phyloP scores from a whole-genome alignment of 1,139 yeast genomes.

The Pneumocystis wakefieldiae region DNA sequence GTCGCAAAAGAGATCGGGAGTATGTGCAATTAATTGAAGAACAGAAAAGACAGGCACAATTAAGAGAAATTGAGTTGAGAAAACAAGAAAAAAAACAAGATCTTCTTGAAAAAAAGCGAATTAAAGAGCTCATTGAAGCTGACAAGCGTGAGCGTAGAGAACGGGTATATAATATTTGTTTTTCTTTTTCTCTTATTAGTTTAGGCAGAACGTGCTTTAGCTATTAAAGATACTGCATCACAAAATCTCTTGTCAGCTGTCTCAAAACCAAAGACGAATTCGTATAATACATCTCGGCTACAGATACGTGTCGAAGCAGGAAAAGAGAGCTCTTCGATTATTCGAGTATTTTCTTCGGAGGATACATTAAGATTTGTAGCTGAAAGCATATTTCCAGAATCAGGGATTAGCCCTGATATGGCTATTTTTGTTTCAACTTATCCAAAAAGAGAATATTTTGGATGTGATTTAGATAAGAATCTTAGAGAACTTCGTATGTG shows the following conservation, averaged over 20 bases:
- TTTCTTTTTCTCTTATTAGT: conserved; percentile 5
- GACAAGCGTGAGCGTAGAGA: conserved; percentile 24
- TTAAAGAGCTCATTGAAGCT: conserved; percentile 26
- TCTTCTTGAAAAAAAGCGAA: conserved; percentile 23
- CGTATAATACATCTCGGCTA: conserved; percentile 22
- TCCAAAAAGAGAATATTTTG: conserved; percentile 20
- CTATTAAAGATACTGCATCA: conserved; percentile 8
- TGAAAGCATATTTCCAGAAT: conserved; percentile 16
- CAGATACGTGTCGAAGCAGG: conserved; percentile 22
- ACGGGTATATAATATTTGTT: conserved; percentile 9
- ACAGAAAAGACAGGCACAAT: conserved; percentile 23
- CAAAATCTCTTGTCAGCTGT: conserved; percentile 13
- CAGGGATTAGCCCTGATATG: conserved; percentile 16
- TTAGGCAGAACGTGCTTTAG: conserved; percentile 8
- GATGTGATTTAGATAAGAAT: conserved; percentile 12
- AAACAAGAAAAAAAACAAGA: conserved; percentile 24
- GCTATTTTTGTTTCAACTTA: conserved; percentile 23
- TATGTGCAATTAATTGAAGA: conserved; percentile 22
- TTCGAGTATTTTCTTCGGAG: conserved; percentile 21
- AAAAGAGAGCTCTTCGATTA: conserved; percentile 15
- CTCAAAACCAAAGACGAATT: conserved; percentile 13
- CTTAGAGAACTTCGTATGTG: neutral
- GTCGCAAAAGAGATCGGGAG: conserved; percentile 23
- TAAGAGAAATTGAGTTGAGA: conserved; percentile 24
- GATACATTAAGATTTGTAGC: conserved; percentile 24